Evolutionary conservation across 345 rosid species (phyloP).

Genomic region (Gossypium raimondii): DNA sequence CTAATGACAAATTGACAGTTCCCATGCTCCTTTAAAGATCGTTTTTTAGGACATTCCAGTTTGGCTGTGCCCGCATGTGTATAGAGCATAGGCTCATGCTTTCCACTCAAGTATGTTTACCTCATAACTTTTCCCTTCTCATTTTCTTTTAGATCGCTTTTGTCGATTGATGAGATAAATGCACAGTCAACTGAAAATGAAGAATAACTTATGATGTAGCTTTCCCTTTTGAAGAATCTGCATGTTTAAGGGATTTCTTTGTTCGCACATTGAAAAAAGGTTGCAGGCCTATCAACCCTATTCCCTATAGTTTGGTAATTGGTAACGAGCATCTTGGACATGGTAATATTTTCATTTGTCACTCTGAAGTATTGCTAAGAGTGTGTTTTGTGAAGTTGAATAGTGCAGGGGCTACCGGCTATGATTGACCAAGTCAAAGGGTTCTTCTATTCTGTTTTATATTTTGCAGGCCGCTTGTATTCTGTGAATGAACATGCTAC

Average conservation of each 20-base stretch:
- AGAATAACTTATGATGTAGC: constrained; percentile 27
- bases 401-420: constrained; percentile 67
- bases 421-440: constrained; percentile 98
- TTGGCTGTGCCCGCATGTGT: constrained; percentile 74
- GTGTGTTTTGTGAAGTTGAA: constrained; percentile 43
- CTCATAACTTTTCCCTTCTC: neutral
- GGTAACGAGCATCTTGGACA: constrained; percentile 50
- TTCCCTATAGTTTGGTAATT: constrained; percentile 95
- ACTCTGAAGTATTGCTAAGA: constrained; percentile 20
- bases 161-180: neutral
- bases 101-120: constrained; percentile 74
- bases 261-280: constrained; percentile 80
- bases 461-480: constrained; percentile 55
- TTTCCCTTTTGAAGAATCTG: constrained; percentile 74
- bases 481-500: constrained; percentile 84
- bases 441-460: constrained; percentile 60
- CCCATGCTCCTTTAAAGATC: constrained; percentile 10
- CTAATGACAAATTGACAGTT: neutral
- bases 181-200: constrained; percentile 1
- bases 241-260: constrained; percentile 75
- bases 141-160: neutral
- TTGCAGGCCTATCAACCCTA: constrained; percentile 77
- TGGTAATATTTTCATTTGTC: constrained; percentile 18
- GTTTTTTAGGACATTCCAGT: constrained; percentile 66
- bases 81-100: constrained; percentile 91